Evolutionary conservation across 179 eudicot species (phyloP), one percentile per base, ranked within the genome.

Genomic region (Sideroxylon spinosum): DNA sequence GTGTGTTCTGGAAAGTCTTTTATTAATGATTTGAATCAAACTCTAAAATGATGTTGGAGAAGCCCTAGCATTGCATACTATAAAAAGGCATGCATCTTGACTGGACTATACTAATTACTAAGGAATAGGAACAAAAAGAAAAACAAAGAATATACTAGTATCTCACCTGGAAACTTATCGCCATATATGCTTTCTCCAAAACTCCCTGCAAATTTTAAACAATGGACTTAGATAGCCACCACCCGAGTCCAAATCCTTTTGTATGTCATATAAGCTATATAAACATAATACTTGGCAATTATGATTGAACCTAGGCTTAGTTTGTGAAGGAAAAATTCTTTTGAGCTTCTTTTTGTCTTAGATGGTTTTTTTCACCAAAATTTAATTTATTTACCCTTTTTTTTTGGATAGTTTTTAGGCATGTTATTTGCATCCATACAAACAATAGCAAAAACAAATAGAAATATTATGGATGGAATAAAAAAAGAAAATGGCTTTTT

Each of bases 141-240:
- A 52, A 52, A 6, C 14, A 6, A 6, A 6, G 14, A 52, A 49
- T 6, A 68, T 28, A 78, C 8, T 4, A 62, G 66, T n/a, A 73
- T 71, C 83, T 71, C 85, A 95, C 99, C 99, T 86, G 98, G 94
- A 89, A 95, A 95, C 77, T 84, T 91, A 73, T 89, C 98, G 32
- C 89, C 98, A 56, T 91, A 95, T 69, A 95, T 93, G 80, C 97
- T 92, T 87, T 95, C 99, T 44, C 97, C 99, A 78, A 80, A 90
- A 76, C 83, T 79, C 48, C 99, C 99, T 95, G 93, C 71, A 90
- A 69, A 81, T 29, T 55, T 71, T 57, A 25, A 26, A 22, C 37
- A 76, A 76, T 4, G 22, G 9, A 69, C 6, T 48, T 50, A 49
- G 71, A 25, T 9, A 76, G 26, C 46, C 26, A 65, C 26, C 14